phyloP scores from a whole-genome alignment of 2,329 filamentous ascomycete genomes.

The Fusarium sp. region DNA sequence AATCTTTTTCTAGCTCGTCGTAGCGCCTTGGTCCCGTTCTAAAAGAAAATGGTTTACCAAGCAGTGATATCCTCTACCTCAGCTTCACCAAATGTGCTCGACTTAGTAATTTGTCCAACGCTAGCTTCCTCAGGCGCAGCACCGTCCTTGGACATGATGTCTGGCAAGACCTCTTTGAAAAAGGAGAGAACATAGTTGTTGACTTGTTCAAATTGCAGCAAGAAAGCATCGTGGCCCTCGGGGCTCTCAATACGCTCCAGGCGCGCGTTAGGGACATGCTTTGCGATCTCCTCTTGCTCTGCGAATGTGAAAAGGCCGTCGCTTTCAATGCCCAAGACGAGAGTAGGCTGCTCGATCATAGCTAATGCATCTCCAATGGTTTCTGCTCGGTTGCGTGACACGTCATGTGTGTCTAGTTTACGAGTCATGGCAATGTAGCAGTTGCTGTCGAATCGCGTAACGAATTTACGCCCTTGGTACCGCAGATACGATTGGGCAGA shows the following conservation, averaged over 20 bases:
- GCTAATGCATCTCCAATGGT: conserved; percentile 80
- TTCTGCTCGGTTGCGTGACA: conserved; percentile 80
- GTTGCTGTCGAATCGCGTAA: conserved; percentile 96
- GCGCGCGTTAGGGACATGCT: conserved; percentile 79
- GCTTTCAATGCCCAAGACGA: conserved; percentile 94
- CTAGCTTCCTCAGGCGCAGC: conserved; percentile 62
- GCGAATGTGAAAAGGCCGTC: conserved; percentile 98
- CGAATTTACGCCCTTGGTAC: conserved; percentile 97
- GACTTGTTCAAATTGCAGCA: conserved; percentile 97
- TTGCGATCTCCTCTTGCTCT: conserved; percentile 92
- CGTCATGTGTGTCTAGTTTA: conserved; percentile 96
- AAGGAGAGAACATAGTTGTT: conserved; percentile 89
- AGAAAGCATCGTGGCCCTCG: conserved; percentile 95
- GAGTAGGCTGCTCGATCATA: conserved; percentile 86
- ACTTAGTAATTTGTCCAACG: conserved; percentile 79
- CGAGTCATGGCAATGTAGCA: conserved; percentile 99
- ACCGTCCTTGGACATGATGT: conserved; percentile 81
- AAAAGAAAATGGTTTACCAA: conserved; percentile 69
- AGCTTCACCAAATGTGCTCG: conserved; percentile 92
- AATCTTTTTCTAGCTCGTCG: not conserved
- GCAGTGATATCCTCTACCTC: conserved; percentile 97
- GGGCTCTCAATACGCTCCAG: conserved; percentile 91
- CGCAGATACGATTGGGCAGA: conserved; percentile 97
- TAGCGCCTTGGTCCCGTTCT: not conserved
- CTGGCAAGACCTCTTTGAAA: conserved; percentile 82